Evolutionary conservation across 768 basidiomycete species (phyloP).

Genomic region (Leccinum pellstonianum): DNA sequence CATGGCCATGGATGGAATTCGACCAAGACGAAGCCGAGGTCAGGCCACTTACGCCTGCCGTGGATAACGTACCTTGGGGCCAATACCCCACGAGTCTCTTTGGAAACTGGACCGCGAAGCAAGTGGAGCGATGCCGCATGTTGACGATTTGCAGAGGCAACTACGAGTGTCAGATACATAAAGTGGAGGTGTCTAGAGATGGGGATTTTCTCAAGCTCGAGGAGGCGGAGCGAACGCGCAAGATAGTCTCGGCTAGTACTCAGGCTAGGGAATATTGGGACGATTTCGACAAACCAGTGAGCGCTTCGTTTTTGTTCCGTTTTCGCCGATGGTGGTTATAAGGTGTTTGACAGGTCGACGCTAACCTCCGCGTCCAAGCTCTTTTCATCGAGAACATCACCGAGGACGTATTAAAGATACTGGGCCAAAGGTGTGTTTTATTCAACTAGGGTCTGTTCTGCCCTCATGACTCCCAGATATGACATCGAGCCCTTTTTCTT

Average conservation of each 20-base stretch:
- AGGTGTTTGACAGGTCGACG: slow-evolving; percentile 18
- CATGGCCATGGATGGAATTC: slow-evolving; percentile 45
- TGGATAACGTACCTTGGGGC: slow-evolving; percentile 23
- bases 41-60: background rate
- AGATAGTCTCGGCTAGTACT: slow-evolving; percentile 12
- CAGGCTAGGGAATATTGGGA: slow-evolving; percentile 27
- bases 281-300: slow-evolving; percentile 27
- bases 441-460: background rate
- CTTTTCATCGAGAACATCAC: slow-evolving; percentile 39
- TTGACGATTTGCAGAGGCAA: slow-evolving; percentile 17
- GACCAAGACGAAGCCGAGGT: slow-evolving; percentile 22
- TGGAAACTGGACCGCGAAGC: slow-evolving; percentile 53
- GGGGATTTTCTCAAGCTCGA: slow-evolving; percentile 19
- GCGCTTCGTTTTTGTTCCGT: slow-evolving; percentile 1
- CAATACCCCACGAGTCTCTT: slow-evolving; percentile 52
- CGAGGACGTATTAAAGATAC: slow-evolving; percentile 32
- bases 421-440: slow-evolving; percentile 36
- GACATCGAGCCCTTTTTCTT: slow-evolving; percentile 46
- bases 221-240: slow-evolving; percentile 1
- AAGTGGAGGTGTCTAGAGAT: slow-evolving; percentile 17
- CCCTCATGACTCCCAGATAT: slow-evolving; percentile 31
- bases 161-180: slow-evolving; percentile 21
- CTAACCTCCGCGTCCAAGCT: slow-evolving; percentile 30
- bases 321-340: background rate
- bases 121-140: slow-evolving; percentile 39